Evolutionary conservation across 805 yeast genomes (phyloP).

Genomic region (Ogataea salicorniae): DNA sequence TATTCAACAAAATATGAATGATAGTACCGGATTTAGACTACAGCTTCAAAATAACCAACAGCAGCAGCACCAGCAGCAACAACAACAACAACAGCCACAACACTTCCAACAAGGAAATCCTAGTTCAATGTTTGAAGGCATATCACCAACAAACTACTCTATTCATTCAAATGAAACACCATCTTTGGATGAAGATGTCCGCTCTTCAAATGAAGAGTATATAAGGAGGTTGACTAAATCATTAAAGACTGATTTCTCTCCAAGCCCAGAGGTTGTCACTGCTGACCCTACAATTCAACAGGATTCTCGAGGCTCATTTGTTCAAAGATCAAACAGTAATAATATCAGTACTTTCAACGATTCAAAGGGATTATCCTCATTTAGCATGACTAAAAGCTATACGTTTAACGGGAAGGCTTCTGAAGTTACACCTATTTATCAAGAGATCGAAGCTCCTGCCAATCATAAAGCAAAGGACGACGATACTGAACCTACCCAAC

Average conservation of each 20-base stretch:
- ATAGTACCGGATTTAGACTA: background rate
- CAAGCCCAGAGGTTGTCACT: background rate
- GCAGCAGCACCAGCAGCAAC: background rate
- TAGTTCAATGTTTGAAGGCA: constrained; percentile 10
- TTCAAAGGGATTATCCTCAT: background rate
- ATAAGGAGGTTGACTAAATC: constrained; percentile 21
- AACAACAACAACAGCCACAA: background rate
- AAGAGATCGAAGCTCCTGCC: background rate
- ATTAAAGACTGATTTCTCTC: constrained; percentile 14
- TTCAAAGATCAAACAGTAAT: too few relatives aligned
- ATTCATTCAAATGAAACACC: constrained; percentile 16
- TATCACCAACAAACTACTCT: constrained; percentile 23
- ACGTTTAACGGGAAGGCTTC: background rate
- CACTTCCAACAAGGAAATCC: background rate
- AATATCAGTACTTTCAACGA: background rate
- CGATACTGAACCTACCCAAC: constrained; percentile 1
- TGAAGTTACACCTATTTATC: background rate
- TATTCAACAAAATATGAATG: background rate
- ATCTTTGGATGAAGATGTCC: constrained; percentile 4
- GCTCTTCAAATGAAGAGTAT: constrained; percentile 17
- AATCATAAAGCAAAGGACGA: too few relatives aligned
- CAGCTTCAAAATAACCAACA: background rate
- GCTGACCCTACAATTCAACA: background rate
- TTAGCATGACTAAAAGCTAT: background rate
- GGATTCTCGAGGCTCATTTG: too few relatives aligned